Conservation (phyloP, 148 eudicot species). For the Silene conica region DNA sequence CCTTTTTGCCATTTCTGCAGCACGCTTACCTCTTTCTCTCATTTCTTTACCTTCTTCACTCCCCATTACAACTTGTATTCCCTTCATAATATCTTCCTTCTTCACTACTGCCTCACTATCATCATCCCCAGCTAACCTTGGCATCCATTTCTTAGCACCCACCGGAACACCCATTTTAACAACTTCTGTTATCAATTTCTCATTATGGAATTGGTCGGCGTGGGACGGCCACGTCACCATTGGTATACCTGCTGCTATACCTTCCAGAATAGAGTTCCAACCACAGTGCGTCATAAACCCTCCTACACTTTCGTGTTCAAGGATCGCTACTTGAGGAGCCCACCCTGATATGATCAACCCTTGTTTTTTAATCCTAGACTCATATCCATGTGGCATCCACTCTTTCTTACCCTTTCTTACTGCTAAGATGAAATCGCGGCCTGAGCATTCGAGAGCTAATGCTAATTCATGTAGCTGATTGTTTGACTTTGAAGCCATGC, state of each 20-base stretch:
- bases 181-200: constrained; percentile 20
- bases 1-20: constrained; percentile 33
- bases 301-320: constrained; percentile 10
- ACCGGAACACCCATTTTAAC: constrained; percentile 33
- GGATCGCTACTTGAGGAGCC: constrained; percentile 26
- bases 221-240: constrained; percentile 26
- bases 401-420: constrained; percentile 12
- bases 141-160: constrained; percentile 33
- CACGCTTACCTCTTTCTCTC: constrained; percentile 22
- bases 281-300: constrained; percentile 29
- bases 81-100: constrained; percentile 22
- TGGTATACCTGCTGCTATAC: constrained; percentile 18
- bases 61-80: constrained; percentile 24
- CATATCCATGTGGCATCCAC: constrained; percentile 9
- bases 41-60: constrained; percentile 39
- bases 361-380: neutral
- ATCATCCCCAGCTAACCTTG: neutral
- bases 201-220: constrained; percentile 29
- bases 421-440: constrained; percentile 20
- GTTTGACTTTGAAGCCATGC: constrained; percentile 3
- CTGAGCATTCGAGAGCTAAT: constrained; percentile 20
- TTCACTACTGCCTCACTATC: neutral
- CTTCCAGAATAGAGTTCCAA: constrained; percentile 25
- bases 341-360: constrained; percentile 25
- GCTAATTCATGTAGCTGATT: constrained; percentile 26